Evolutionary conservation across 768 basidiomycete species (phyloP).

Genomic region (Austroboletus festivus): DNA sequence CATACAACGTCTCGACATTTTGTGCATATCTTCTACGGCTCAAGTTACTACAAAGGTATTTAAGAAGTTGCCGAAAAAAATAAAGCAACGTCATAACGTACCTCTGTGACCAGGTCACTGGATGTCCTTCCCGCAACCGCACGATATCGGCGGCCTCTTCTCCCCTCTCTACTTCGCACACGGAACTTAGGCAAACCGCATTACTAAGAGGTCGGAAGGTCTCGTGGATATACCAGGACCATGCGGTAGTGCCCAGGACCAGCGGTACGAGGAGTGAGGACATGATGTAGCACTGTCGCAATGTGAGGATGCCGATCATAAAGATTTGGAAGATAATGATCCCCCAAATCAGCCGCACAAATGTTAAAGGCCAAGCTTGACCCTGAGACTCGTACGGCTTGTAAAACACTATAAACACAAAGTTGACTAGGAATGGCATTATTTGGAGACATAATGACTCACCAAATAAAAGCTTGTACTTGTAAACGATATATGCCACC

Average conservation of each 20-base stretch:
- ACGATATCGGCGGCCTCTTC: slow-evolving; percentile 80
- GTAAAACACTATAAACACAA: slow-evolving; percentile 75
- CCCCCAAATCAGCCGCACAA: slow-evolving; percentile 88
- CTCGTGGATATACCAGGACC: slow-evolving; percentile 76
- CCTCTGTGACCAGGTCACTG: slow-evolving; percentile 89
- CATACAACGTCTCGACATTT: too few relatives aligned
- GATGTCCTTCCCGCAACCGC: slow-evolving; percentile 74
- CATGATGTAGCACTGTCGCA: slow-evolving; percentile 53
- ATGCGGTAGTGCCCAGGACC: slow-evolving; percentile 67
- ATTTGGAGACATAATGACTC: slow-evolving; percentile 28
- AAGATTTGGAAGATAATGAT: slow-evolving; percentile 91
- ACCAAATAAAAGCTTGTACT: slow-evolving; percentile 97
- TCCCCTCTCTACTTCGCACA: slow-evolving; percentile 86
- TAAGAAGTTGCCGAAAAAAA: too few relatives aligned
- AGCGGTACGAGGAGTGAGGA: slow-evolving; percentile 71
- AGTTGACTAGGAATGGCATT: too few relatives aligned
- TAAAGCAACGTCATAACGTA: slow-evolving; percentile 21
- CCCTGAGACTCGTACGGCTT: slow-evolving; percentile 98
- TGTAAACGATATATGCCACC: slow-evolving; percentile 94
- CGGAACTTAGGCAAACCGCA: slow-evolving; percentile 81
- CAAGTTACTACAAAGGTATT: too few relatives aligned
- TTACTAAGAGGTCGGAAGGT: slow-evolving; percentile 71
- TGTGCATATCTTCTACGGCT: too few relatives aligned
- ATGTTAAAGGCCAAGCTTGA: slow-evolving; percentile 97
- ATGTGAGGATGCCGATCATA: slow-evolving; percentile 95